These are phyloP conservation scores for Lachnellula subtilissima DNA, from an alignment of 2,329 filamentous ascomycete species.

Conservation along the genomic window DNA sequence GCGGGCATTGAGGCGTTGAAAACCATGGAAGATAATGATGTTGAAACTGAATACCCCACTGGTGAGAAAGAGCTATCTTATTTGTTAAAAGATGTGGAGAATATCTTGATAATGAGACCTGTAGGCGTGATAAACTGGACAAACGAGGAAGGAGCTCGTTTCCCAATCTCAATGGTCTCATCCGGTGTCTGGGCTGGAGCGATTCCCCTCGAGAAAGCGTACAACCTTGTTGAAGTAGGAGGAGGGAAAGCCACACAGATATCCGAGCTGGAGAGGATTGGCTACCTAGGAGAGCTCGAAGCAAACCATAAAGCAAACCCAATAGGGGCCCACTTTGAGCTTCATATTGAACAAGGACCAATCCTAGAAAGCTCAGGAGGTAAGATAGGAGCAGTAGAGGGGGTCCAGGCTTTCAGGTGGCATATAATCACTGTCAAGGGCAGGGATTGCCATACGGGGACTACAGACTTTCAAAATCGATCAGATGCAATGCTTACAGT, in stretches of 20 bases:
- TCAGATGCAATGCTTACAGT: slow-evolving; percentile 66
- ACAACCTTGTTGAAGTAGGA: slow-evolving; percentile 57
- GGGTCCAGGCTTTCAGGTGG: slow-evolving; percentile 73
- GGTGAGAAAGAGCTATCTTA: slow-evolving; percentile 42
- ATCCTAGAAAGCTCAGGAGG: slow-evolving; percentile 61
- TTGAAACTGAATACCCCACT: slow-evolving; percentile 57
- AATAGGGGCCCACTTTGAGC: slow-evolving; percentile 73
- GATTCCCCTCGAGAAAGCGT: slow-evolving; percentile 58
- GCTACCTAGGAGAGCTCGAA: slow-evolving; percentile 57
- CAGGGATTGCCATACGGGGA: slow-evolving; percentile 69
- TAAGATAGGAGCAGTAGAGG: slow-evolving; percentile 65
- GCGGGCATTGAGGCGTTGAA: slow-evolving; percentile 70
- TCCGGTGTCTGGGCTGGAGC: slow-evolving; percentile 74
- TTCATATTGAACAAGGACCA: slow-evolving; percentile 82
- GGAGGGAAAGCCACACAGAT: slow-evolving; percentile 58
- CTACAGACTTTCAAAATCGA: slow-evolving; percentile 62
- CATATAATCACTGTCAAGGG: slow-evolving; percentile 62
- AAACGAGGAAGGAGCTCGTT: slow-evolving; percentile 76
- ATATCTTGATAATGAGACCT: neutral
- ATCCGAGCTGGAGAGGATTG: slow-evolving; percentile 65
- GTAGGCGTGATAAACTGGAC: slow-evolving; percentile 68
- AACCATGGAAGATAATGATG: slow-evolving; percentile 59
- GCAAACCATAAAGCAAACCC: slow-evolving; percentile 56
- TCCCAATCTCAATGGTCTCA: slow-evolving; percentile 68
- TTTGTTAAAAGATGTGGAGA: neutral